A percentile compares a stretch with the other conserved stretches of the same genome.
phyloP scores from a whole-genome alignment of 2,329 filamentous ascomycete species.

The Fusarium abutilonis region DNA sequence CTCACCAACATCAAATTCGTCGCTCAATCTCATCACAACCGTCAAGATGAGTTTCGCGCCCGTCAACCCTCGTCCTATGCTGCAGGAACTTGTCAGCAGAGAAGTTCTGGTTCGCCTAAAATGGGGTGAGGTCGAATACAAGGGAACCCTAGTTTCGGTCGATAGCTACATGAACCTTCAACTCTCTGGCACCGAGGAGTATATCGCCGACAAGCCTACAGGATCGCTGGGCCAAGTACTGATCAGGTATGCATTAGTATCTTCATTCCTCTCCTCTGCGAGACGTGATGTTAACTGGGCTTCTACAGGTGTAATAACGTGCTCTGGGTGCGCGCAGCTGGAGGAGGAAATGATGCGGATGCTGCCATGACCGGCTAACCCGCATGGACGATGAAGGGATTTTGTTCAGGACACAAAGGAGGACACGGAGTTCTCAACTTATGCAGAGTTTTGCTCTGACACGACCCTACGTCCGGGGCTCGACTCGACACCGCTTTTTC shows the following conservation, averaged over 20 bases:
- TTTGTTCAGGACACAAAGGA: constrained; percentile 15
- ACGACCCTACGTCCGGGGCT: constrained; percentile 9
- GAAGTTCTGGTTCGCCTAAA: constrained; percentile 92
- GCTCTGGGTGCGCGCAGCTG: constrained; percentile 81
- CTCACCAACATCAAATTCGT: constrained; percentile 34
- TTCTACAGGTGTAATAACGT: constrained; percentile 87
- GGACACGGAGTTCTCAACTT: constrained; percentile 15
- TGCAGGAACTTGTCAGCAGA: constrained; percentile 92
- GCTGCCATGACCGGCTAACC: constrained; percentile 66
- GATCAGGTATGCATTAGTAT: constrained; percentile 72
- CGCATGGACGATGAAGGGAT: constrained; percentile 4
- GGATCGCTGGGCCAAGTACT: constrained; percentile 89
- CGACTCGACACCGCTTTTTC: constrained; percentile 29
- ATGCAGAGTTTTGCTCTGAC: constrained; percentile 22
- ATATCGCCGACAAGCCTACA: constrained; percentile 85
- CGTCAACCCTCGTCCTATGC: constrained; percentile 95
- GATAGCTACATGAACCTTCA: constrained; percentile 99
- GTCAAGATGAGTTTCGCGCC: constrained; percentile 74
- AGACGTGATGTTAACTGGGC: constrained; percentile 6
- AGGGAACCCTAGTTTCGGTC: constrained; percentile 88
- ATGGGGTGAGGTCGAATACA: constrained; percentile 98
- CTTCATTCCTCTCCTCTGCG: not conserved
- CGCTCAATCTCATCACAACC: constrained; percentile 30
- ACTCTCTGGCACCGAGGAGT: constrained; percentile 90
- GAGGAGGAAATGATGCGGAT: constrained; percentile 61